Conservation (phyloP, 768 basidiomycete genomes). For the Thelephora aurantiotincta region DNA sequence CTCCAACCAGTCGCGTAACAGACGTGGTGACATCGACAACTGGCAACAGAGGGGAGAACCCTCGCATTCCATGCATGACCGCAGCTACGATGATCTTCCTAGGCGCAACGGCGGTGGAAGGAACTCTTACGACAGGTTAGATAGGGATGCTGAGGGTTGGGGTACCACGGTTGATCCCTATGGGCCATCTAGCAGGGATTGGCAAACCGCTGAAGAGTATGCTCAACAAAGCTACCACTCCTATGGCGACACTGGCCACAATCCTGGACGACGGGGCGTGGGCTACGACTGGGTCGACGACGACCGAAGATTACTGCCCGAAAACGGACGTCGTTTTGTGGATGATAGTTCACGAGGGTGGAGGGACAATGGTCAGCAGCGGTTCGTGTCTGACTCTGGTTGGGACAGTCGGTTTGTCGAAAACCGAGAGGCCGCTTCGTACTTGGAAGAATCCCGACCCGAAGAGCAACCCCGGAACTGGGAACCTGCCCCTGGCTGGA, state of each 20-base stretch:
- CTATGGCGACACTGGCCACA: conserved; percentile 23
- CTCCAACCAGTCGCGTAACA: conserved; percentile 2
- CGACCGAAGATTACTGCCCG: conserved; percentile 5
- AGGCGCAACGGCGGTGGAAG: conserved; percentile 23
- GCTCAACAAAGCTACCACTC: background rate
- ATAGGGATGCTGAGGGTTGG: conserved; percentile 8
- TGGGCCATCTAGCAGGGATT: conserved; percentile 5
- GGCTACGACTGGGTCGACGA: conserved; percentile 3
- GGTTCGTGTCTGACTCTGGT: conserved; percentile 24
- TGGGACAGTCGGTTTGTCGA: conserved; percentile 30
- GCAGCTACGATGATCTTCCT: conserved; percentile 33
- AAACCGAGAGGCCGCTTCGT: background rate
- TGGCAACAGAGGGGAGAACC: conserved; percentile 33
- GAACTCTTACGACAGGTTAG: conserved; percentile 6
- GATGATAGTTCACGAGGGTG: background rate
- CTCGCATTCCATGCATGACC: conserved; percentile 24
- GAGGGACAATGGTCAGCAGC: conserved; percentile 23
- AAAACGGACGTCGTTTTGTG: background rate
- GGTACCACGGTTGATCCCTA: conserved; percentile 6
- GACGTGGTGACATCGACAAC: conserved; percentile 32
- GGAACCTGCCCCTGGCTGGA: conserved; percentile 14
- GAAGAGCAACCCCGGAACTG: conserved; percentile 7
- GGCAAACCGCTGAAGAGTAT: conserved; percentile 3
- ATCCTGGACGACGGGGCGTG: conserved; percentile 15
- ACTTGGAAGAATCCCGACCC: background rate